phyloP scores from a whole-genome alignment of 2,329 filamentous ascomycete species.

The Lasiodiplodia theobromae region DNA sequence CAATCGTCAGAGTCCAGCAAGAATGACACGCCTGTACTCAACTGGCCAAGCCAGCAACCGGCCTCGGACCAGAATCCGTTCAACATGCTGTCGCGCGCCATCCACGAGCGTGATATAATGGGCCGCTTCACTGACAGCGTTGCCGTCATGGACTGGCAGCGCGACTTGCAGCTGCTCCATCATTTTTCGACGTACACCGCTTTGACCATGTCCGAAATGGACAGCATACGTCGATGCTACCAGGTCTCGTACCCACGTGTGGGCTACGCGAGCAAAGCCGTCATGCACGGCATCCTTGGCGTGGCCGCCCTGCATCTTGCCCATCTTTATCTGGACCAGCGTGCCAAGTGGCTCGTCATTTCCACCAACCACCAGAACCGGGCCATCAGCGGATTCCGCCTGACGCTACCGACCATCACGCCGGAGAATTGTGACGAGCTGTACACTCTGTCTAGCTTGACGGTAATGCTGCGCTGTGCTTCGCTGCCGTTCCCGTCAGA shows the following conservation, averaged over 20 bases:
- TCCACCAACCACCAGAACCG: slow-evolving; percentile 47
- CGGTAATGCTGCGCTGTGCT: slow-evolving; percentile 25
- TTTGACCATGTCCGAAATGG: slow-evolving; percentile 25
- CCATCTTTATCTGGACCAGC: slow-evolving; percentile 32
- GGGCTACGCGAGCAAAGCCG: slow-evolving; percentile 28
- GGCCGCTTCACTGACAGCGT: slow-evolving; percentile 33
- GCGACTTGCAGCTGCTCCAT: slow-evolving; percentile 30
- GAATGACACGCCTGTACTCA: slow-evolving; percentile 12
- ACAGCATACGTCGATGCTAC: slow-evolving; percentile 26
- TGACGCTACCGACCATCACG: slow-evolving; percentile 40
- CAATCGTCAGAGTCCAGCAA: slow-evolving; percentile 27
- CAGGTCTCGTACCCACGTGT: slow-evolving; percentile 24
- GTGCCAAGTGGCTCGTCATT: slow-evolving; percentile 41
- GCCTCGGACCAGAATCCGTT: slow-evolving; percentile 28
- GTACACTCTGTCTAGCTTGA: slow-evolving; percentile 33
- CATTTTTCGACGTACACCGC: slow-evolving; percentile 30
- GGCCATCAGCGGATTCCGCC: slow-evolving; percentile 43
- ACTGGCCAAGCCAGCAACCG: slow-evolving; percentile 9
- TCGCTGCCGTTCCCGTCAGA: slow-evolving; percentile 24
- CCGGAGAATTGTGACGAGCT: slow-evolving; percentile 42
- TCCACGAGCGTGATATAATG: slow-evolving; percentile 32
- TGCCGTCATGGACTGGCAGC: slow-evolving; percentile 27
- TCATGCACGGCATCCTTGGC: slow-evolving; percentile 31
- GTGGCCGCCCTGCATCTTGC: slow-evolving; percentile 29
- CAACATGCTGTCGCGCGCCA: slow-evolving; percentile 29